Evolutionary conservation across 345 rosid genomes (phyloP).

Genomic region (Cardiospermum halicacabum): DNA sequence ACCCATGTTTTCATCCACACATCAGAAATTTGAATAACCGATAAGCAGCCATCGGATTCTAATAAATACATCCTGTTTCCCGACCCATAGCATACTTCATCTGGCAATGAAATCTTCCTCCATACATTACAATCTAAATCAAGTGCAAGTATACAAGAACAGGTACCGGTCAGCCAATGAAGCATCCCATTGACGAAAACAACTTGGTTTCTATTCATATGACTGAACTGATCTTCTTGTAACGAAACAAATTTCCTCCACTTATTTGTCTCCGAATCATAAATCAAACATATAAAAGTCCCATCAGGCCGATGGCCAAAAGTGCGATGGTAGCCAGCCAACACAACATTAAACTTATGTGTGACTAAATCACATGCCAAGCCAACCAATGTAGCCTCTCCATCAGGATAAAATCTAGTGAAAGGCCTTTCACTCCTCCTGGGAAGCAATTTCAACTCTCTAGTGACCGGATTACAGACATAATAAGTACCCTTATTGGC

Average conservation of each 20-base stretch:
- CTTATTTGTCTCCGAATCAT: constrained; percentile 64
- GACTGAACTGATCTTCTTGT: constrained; percentile 60
- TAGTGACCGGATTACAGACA: constrained; percentile 81
- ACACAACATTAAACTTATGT: constrained; percentile 57
- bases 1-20: constrained; percentile 80
- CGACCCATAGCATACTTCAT: constrained; percentile 42
- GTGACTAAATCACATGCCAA: constrained; percentile 46
- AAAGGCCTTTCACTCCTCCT: constrained; percentile 62
- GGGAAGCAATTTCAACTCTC: constrained; percentile 60
- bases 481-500: constrained; percentile 75
- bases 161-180: constrained; percentile 74
- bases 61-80: constrained; percentile 59
- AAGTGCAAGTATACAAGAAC: constrained; percentile 52
- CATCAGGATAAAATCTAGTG: constrained; percentile 75
- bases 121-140: constrained; percentile 56
- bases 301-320: constrained; percentile 85
- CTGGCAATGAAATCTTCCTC: constrained; percentile 71
- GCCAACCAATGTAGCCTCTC: constrained; percentile 80
- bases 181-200: constrained; percentile 67
- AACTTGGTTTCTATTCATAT: constrained; percentile 75
- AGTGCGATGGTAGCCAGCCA: constrained; percentile 75
- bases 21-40: constrained; percentile 65
- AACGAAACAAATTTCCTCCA: constrained; percentile 80
- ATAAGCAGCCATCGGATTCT: constrained; percentile 63
- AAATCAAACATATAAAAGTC: constrained; percentile 67